Evolutionary conservation across 441 rosid genomes (phyloP).

Genomic region (Populus hybrid): DNA sequence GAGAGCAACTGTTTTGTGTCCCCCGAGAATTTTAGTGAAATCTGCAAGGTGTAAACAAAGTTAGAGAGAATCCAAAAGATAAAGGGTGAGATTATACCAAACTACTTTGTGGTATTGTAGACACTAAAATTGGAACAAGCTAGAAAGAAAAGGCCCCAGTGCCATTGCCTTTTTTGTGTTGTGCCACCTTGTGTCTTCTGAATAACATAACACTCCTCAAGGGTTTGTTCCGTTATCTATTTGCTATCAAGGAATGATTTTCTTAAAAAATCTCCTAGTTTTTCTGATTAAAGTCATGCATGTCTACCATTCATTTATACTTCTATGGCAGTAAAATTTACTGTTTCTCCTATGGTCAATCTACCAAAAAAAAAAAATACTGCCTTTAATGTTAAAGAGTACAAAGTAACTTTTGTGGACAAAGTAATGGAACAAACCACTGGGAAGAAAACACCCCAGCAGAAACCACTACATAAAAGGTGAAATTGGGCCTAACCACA

Average conservation of each 20-base stretch:
- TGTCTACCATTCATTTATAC: neutral
- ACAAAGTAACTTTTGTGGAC: neutral
- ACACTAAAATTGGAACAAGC: neutral
- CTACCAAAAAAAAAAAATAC: neutral
- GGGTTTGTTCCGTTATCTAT: neutral
- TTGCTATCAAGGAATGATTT: neutral
- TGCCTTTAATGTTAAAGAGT: neutral
- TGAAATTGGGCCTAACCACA: neutral
- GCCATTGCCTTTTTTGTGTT: neutral
- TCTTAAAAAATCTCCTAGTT: neutral
- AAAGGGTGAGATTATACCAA: neutral
- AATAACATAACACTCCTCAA: neutral
- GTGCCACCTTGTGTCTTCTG: neutral
- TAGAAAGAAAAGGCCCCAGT: neutral
- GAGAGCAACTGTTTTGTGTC: constrained; percentile 50
- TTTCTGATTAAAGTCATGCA: neutral
- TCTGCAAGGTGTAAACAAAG: constrained; percentile 44
- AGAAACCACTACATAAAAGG: neutral
- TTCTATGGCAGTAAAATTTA: neutral
- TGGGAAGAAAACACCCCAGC: neutral
- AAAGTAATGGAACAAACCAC: neutral
- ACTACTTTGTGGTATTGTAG: neutral
- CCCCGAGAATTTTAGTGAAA: constrained; percentile 43
- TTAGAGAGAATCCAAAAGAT: constrained; percentile 14
- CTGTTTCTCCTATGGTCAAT: neutral